Evolutionary conservation across 306 rosid genomes (phyloP).

Genomic region (Hylodesmum podocarpum): DNA sequence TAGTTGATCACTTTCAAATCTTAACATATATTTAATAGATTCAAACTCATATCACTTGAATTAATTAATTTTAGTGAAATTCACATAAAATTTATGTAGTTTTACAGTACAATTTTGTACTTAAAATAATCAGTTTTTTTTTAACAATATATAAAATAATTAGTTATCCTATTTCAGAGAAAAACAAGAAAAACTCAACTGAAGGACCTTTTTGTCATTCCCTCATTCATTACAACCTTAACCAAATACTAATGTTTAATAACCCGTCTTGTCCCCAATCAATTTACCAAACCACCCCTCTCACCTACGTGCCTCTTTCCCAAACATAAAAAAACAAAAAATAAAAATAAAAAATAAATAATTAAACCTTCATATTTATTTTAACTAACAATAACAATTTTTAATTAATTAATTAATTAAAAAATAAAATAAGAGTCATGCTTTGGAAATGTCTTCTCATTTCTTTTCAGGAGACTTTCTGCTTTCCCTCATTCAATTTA

Average conservation of each 20-base stretch:
- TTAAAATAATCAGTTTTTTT: neutral
- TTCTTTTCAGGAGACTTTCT: slow-evolving; percentile 25
- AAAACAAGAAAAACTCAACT: neutral
- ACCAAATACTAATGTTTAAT: neutral
- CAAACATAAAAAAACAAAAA: neutral
- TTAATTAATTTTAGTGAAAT: neutral
- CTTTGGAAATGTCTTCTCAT: slow-evolving; percentile 31
- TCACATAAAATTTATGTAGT: neutral
- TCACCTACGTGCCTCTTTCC: slow-evolving; percentile 15
- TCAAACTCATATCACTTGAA: no score
- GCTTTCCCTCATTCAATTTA: slow-evolving; percentile 29
- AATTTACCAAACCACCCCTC: slow-evolving; percentile 27
- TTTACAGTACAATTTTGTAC: neutral
- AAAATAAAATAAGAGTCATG: neutral
- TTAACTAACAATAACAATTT: neutral
- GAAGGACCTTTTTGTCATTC: slow-evolving; percentile 2
- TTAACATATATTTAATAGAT: no score
- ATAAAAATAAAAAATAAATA: neutral
- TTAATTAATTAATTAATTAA: neutral
- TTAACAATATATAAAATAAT: no score
- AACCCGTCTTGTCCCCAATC: neutral
- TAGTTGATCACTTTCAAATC: no score
- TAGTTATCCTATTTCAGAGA: neutral
- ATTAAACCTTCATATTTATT: neutral
- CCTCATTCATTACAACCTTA: slow-evolving; percentile 13